Evolutionary conservation across 768 basidiomycete species (phyloP), one percentile per base, ranked within the genome.

Genomic region (Hebeloma cylindrosporum): DNA sequence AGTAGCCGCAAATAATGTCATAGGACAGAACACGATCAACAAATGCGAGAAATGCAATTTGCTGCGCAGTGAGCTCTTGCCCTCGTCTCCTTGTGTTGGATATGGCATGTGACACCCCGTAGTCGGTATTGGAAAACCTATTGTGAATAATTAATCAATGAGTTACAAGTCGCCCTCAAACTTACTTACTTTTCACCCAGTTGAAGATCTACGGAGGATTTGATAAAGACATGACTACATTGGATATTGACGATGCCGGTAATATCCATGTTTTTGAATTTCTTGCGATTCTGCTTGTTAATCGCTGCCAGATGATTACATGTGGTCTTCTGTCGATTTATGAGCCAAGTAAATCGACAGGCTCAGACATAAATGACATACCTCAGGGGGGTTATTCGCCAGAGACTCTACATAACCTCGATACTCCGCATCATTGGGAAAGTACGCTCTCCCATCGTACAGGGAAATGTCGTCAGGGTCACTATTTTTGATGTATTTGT

Each of bases 161-260:
- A 30, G 17, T 18, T 30, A 9, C 14, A 13, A 31, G 31, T 14
- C 18, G 8, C 13, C 21, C 14, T 25, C 16, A 17, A 26, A 14
- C 7, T 10, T 13, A 40, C 47, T 5, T 44, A 65, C 65, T 33
- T 25, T 52, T 67, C 65, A 0, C 63, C 63, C 0, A 51, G 26
- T 23, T 65, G 59, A 9, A 67, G 52, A 46, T 67, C 63, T 1
- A 60, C 61, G n/a, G 21, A 54, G 5, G 55, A 50, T 9, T 50
- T 29, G 8, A 61, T 47, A n/a, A 58, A 51, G 7, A 57, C 48
- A 29, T 66, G 62, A 13, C 46, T 39, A 32, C 65, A 66, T 37
- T 62, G 59, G 2, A 53, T 35, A 17, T 60, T 56, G 10, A 63
- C 58, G 1, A 62, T 47, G 0, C 63, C 63, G 0, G 58, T 58